Evolutionary conservation across 108 stramenopile genomes (phyloP).

Genomic region (Licmophora abbreviata): DNA sequence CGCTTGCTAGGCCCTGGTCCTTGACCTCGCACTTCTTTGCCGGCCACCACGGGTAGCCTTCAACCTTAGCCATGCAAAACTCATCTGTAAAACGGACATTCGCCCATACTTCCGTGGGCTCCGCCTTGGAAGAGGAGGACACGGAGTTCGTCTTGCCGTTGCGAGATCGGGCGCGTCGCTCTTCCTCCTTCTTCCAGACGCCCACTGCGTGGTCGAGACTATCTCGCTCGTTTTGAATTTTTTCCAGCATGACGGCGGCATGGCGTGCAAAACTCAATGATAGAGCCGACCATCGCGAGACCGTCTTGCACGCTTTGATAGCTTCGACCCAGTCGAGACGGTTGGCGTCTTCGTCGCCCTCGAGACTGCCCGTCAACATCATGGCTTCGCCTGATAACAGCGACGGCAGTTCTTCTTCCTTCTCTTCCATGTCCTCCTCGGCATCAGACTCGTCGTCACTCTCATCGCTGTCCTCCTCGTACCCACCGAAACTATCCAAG

Average conservation of each 20-base stretch:
- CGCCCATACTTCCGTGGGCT: conserved; percentile 72
- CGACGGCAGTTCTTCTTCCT: conserved; percentile 32
- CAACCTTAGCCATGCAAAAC: conserved; percentile 63
- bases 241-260: conserved; percentile 34
- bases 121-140: conserved; percentile 19
- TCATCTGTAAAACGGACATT: conserved; percentile 54
- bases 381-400: conserved; percentile 59
- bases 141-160: conserved; percentile 17
- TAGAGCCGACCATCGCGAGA: conserved; percentile 59
- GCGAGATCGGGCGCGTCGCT: conserved; percentile 7
- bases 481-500: conserved; percentile 61
- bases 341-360: conserved; percentile 58
- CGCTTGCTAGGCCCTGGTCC: conserved; percentile 30
- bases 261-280: conserved; percentile 34
- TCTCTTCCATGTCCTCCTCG: conserved; percentile 23
- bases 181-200: conserved; percentile 30
- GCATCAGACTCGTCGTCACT: conserved; percentile 49
- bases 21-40: conserved; percentile 55
- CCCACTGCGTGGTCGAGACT: conserved; percentile 34
- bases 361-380: conserved; percentile 60
- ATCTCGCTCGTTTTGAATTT: conserved; percentile 47
- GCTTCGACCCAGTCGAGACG: conserved; percentile 71
- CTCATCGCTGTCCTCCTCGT: conserved; percentile 46
- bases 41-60: conserved; percentile 78
- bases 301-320: conserved; percentile 54